phyloP scores from a whole-genome alignment of 352 stramenopile species.

The Phytophthora boehmeriae region DNA sequence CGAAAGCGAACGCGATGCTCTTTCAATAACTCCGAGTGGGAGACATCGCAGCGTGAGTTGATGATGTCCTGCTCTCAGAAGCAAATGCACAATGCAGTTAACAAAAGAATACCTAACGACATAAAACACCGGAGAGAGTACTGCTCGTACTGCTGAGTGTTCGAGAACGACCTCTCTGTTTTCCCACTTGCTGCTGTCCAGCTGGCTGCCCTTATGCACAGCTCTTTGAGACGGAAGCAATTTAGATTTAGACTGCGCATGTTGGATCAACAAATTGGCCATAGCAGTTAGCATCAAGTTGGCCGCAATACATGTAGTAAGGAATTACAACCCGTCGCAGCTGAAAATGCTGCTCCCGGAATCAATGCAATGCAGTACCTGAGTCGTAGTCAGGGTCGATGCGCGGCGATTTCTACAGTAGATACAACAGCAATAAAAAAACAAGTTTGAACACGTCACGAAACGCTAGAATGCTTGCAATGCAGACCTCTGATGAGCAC shows the following conservation, averaged over 20 bases:
- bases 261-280: conserved; percentile 1
- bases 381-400: neutral
- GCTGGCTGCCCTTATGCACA: conserved; percentile 27
- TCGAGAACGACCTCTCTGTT: neutral
- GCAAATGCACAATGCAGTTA: too few species aligned
- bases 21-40: conserved; percentile 64
- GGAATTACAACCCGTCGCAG: too few species aligned
- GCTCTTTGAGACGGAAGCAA: conserved; percentile 9
- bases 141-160: conserved; percentile 12
- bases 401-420: conserved; percentile 16
- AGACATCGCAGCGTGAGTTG: conserved; percentile 67
- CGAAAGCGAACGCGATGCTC: conserved; percentile 72
- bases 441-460: neutral
- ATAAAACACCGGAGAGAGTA: conserved; percentile 1
- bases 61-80: conserved; percentile 57
- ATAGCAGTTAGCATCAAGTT: neutral
- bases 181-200: conserved; percentile 18
- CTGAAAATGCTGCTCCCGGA: too few species aligned
- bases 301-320: too few species aligned
- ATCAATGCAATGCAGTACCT: conserved; percentile 14
- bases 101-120: too few species aligned
- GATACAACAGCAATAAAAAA: neutral
- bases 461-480: neutral
- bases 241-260: conserved; percentile 14
- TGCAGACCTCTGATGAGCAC: conserved; percentile 19